Evolutionary conservation across 768 basidiomycete genomes (phyloP).

Genomic region (Mycena vulgaris): DNA sequence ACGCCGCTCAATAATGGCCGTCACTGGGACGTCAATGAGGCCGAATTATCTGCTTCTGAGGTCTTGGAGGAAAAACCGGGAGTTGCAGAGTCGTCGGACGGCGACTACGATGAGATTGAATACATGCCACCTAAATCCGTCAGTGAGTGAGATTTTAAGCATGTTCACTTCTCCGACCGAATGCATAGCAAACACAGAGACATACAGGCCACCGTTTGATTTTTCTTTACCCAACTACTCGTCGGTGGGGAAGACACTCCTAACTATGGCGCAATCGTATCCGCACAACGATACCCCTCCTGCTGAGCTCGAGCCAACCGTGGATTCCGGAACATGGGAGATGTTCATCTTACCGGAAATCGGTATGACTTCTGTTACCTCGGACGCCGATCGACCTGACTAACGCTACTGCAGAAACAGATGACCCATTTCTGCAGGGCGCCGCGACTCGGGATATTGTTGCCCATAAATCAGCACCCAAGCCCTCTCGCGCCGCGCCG

Average conservation of each 20-base stretch:
- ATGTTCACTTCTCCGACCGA: neutral
- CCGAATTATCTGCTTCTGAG: neutral
- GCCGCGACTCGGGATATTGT: neutral
- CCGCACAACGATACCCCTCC: conserved; percentile 50
- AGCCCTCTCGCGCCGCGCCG: neutral
- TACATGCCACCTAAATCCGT: conserved; percentile 2
- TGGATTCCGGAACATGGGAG: conserved; percentile 44
- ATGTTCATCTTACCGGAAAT: conserved; percentile 49
- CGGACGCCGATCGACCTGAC: neutral
- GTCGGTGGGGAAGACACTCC: conserved; percentile 54
- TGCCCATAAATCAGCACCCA: neutral
- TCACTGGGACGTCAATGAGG: conserved; percentile 5
- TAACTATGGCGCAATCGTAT: conserved; percentile 50
- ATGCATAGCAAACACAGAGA: neutral
- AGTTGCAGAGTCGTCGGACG: neutral
- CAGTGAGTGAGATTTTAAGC: neutral
- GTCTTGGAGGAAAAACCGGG: neutral
- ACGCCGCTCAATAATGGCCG: neutral
- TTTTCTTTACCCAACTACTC: conserved; percentile 63
- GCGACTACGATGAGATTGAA: conserved; percentile 7
- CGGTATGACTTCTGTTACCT: conserved; percentile 34
- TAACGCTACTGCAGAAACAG: conserved; percentile 27
- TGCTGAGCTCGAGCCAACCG: conserved; percentile 44
- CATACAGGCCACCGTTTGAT: conserved; percentile 55
- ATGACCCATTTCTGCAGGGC: conserved; percentile 47